Evolutionary conservation across 2,329 filamentous ascomycete species (phyloP), one percentile per base, ranked within the genome.

Genomic region (Colletotrichum acutatum): DNA sequence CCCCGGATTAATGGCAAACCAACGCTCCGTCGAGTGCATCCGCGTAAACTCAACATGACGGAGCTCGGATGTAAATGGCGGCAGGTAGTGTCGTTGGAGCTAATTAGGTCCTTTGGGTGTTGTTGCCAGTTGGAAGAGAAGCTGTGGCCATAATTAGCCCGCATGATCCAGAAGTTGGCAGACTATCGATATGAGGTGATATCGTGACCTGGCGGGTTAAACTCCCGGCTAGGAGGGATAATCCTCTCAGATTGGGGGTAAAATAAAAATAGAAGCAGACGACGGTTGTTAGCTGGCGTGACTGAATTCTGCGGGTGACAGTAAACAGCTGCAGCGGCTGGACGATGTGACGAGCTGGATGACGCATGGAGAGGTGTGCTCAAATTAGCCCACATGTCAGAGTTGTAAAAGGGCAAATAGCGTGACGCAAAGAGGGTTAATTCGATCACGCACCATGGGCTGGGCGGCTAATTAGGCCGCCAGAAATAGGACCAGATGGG

Each of bases 181-280:
- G 53, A 58, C 53, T 54, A 52, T 34, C 16, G 59, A 37, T 61
- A 19, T 30, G 22, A 22, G 11, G 52, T 63, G 28, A 53, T 52
- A 68, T 68, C n/a, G 65, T 53, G 62, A 70, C 26, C 62, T 26
- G 42, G n/a, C 19, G 52, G 57, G 49, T 63, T 52, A 66, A 66
- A 53, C 49, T 69, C 24, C 32, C 12, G 30, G 54, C 28, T 24
- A 57, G 52, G 60, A 62, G 74, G 74, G 71, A 49, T 60, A 68
- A 68, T 56, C 68, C n/a, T 24, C 37, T 71, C 67, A 56, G 32
- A 77, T 66, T 68, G 79, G 78, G 75, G 76, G 32, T 77, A 79
- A 82, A 80, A 78, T 79, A 82, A 81, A 82, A 83, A 82, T 82
- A 83, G 80, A 75, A 63, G 59, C 53, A 16, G 58, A 34, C 71